Conservation (phyloP, 1,284 basidiomycete genomes). For the Exobasidium rhododendri region DNA sequence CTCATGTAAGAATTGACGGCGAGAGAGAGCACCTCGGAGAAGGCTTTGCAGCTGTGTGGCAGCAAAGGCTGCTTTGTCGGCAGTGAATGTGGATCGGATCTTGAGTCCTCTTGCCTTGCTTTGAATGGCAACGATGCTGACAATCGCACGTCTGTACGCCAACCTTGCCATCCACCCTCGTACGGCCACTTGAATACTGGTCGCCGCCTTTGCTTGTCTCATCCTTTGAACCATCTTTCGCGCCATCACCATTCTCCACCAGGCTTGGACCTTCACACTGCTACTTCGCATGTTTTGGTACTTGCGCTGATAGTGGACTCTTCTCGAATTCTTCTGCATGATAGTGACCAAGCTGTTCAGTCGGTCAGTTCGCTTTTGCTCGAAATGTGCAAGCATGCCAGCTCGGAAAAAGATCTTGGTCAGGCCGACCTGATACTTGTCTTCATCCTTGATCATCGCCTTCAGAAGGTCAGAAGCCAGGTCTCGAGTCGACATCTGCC, state of each 20-base stretch:
- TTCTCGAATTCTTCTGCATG: conserved; percentile 93
- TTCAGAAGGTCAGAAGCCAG: conserved; percentile 84
- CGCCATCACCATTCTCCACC: conserved; percentile 85
- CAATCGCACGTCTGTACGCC: conserved; percentile 66
- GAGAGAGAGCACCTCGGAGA: conserved; percentile 74
- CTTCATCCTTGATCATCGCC: conserved; percentile 81
- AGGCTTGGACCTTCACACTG: conserved; percentile 83
- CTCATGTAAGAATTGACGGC: conserved; percentile 66
- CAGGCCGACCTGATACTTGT: conserved; percentile 94
- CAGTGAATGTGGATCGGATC: conserved; percentile 67
- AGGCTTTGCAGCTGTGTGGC: conserved; percentile 77
- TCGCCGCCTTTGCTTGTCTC: conserved; percentile 71
- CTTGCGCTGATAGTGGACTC: conserved; percentile 75
- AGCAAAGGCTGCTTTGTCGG: conserved; percentile 66
- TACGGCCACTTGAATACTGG: conserved; percentile 71
- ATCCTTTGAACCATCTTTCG: conserved; percentile 69
- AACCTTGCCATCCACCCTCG: conserved; percentile 74
- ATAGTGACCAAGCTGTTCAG: conserved; percentile 87
- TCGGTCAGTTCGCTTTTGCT: conserved; percentile 79
- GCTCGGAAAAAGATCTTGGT: conserved; percentile 99
- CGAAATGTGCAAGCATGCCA: conserved; percentile 96
- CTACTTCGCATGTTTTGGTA: conserved; percentile 72
- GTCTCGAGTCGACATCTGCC: conserved; percentile 61
- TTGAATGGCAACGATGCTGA: conserved; percentile 72
- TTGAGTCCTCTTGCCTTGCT: conserved; percentile 76